Evolutionary conservation across 2,329 filamentous ascomycete species (phyloP).

Genomic region (Cladosporium sp.): DNA sequence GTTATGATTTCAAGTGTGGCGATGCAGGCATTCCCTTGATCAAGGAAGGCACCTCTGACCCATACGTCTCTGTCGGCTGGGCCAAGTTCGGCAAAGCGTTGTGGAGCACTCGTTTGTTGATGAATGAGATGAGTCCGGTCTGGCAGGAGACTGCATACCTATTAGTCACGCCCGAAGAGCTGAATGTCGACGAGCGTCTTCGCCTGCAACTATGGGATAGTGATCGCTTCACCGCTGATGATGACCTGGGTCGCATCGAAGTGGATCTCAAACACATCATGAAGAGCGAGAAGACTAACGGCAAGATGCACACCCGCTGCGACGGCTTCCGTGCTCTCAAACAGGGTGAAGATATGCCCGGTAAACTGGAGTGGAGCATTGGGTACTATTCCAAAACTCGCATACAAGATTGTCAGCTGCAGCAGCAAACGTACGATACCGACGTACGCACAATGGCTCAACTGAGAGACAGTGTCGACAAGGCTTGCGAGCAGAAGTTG

Average conservation of each 20-base stretch:
- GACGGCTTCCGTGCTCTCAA: slow-evolving; percentile 65
- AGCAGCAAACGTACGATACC: slow-evolving; percentile 57
- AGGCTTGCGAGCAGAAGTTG: slow-evolving; percentile 57
- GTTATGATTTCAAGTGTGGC: slow-evolving; percentile 67
- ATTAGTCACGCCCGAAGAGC: slow-evolving; percentile 65
- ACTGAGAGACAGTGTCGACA: slow-evolving; percentile 54
- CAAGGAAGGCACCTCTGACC: slow-evolving; percentile 60
- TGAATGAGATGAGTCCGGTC: slow-evolving; percentile 61
- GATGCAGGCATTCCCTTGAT: slow-evolving; percentile 60
- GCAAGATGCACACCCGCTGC: slow-evolving; percentile 58
- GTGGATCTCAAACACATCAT: slow-evolving; percentile 64
- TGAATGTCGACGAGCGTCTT: slow-evolving; percentile 67
- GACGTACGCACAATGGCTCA: slow-evolving; percentile 56
- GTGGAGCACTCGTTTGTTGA: slow-evolving; percentile 62
- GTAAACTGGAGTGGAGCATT: slow-evolving; percentile 64
- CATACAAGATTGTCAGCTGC: slow-evolving; percentile 59
- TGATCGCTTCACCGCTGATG: slow-evolving; percentile 67
- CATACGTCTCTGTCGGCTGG: slow-evolving; percentile 70
- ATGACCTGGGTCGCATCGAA: slow-evolving; percentile 70
- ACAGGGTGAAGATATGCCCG: slow-evolving; percentile 63
- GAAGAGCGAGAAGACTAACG: slow-evolving; percentile 54
- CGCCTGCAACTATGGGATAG: slow-evolving; percentile 73
- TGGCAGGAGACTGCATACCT: slow-evolving; percentile 69
- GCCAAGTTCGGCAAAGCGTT: slow-evolving; percentile 71
- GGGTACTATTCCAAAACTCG: slow-evolving; percentile 67